Evolutionary conservation across 2,329 filamentous ascomycete genomes (phyloP).

Genomic region (Purpureocillium takamizusanense): DNA sequence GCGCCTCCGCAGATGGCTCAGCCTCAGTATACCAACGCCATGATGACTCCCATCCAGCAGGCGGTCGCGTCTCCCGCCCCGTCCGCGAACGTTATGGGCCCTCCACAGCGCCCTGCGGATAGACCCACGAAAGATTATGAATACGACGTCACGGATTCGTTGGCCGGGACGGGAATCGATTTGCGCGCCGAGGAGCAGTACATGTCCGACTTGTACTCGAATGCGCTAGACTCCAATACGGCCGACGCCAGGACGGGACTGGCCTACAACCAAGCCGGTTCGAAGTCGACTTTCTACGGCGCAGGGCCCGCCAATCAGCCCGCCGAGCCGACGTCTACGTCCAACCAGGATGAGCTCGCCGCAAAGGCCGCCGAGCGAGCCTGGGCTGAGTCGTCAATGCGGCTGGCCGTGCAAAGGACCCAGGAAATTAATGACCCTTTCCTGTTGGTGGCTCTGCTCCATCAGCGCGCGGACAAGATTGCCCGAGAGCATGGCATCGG

Average conservation of each 20-base stretch:
- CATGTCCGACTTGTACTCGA: constrained; percentile 58
- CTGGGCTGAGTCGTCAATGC: constrained; percentile 57
- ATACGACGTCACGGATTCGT: constrained; percentile 74
- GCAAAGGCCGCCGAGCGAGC: constrained; percentile 57
- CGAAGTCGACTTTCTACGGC: constrained; percentile 52
- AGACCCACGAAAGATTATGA: constrained; percentile 51
- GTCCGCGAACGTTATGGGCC: constrained; percentile 37
- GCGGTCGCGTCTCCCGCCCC: constrained; percentile 14
- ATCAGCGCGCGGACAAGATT: constrained; percentile 48
- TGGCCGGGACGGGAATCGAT: constrained; percentile 80
- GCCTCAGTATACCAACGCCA: constrained; percentile 19
- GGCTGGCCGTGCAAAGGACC: constrained; percentile 48
- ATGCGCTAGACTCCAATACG: constrained; percentile 30
- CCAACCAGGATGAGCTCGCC: constrained; percentile 54
- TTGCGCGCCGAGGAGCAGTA: constrained; percentile 79
- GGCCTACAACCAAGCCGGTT: constrained; percentile 40
- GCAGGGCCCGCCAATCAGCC: constrained; percentile 59
- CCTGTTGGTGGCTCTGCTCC: constrained; percentile 53
- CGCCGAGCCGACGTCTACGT: constrained; percentile 31
- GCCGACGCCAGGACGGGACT: constrained; percentile 41
- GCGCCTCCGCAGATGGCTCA: constrained; percentile 7
- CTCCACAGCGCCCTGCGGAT: constrained; percentile 52
- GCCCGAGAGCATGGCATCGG: constrained; percentile 47
- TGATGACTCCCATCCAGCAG: constrained; percentile 17
- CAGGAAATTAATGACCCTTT: constrained; percentile 70